Percentiles rank a stretch among this genome's conserved stretches.
Conservation (phyloP, 2,329 filamentous ascomycete species). For the Penicillium sp. region DNA sequence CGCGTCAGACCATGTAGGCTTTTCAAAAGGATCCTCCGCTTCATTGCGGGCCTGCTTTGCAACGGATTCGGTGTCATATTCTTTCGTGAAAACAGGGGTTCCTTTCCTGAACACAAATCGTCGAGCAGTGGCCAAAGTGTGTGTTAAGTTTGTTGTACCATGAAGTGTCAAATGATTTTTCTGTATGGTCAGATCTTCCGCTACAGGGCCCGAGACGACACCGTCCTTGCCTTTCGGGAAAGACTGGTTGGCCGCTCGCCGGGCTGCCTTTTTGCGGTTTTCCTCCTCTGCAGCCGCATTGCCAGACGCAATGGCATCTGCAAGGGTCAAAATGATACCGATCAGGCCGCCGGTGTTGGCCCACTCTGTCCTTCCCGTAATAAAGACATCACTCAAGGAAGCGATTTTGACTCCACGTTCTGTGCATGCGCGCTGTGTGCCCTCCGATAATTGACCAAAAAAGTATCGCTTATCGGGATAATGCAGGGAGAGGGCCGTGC, state of each 20-base stretch:
- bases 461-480: constrained; percentile 82
- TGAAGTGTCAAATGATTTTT: constrained; percentile 63
- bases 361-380: constrained; percentile 79
- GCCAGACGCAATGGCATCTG: constrained; percentile 58
- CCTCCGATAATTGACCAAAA: constrained; percentile 80
- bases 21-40: constrained; percentile 30
- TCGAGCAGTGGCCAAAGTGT: constrained; percentile 78
- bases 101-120: constrained; percentile 84
- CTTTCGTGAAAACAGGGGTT: constrained; percentile 69
- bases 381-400: constrained; percentile 74
- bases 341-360: constrained; percentile 75
- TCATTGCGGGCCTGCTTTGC: constrained; percentile 22
- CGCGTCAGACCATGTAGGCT: constrained; percentile 73
- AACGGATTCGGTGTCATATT: constrained; percentile 54
- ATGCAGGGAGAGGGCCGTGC: constrained; percentile 73
- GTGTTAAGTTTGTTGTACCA: constrained; percentile 75
- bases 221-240: constrained; percentile 4
- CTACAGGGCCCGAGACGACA: constrained; percentile 9
- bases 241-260: background rate
- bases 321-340: constrained; percentile 80
- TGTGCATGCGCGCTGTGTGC: constrained; percentile 73
- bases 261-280: constrained; percentile 39
- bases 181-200: constrained; percentile 15
- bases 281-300: constrained; percentile 49
- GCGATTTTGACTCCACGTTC: constrained; percentile 66